phyloP scores from a whole-genome alignment of 495 filamentous ascomycete genomes.

The Parathielavia hyrcaniae region DNA sequence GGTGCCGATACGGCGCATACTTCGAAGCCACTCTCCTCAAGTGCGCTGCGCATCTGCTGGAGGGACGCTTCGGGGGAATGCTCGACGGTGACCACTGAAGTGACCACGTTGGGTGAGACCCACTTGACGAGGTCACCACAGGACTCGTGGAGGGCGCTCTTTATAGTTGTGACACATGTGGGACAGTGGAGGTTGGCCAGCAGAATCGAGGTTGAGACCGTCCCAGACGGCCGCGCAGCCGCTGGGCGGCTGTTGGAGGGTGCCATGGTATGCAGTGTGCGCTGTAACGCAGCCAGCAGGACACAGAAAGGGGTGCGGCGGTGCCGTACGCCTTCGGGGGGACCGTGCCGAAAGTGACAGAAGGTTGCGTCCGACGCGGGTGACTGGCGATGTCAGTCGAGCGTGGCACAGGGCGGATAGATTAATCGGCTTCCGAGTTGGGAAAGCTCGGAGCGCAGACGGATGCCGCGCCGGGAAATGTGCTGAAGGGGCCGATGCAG shows the following conservation, averaged over 20 bases:
- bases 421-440: slow-evolving; percentile 24
- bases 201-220: slow-evolving; percentile 44
- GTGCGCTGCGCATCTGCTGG: slow-evolving; percentile 34
- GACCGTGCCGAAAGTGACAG: background rate
- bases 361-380: slow-evolving; percentile 1
- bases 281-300: background rate
- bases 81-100: slow-evolving; percentile 47
- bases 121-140: slow-evolving; percentile 39
- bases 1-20: slow-evolving; percentile 40
- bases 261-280: slow-evolving; percentile 20
- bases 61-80: slow-evolving; percentile 28
- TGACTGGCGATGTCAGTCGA: slow-evolving; percentile 15
- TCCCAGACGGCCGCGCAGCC: slow-evolving; percentile 15
- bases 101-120: slow-evolving; percentile 53
- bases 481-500: slow-evolving; percentile 27
- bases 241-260: slow-evolving; percentile 16
- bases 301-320: background rate
- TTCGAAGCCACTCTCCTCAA: slow-evolving; percentile 45
- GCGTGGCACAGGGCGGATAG: slow-evolving; percentile 14
- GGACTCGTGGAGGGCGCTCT: slow-evolving; percentile 38
- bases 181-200: slow-evolving; percentile 58
- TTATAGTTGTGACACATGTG: slow-evolving; percentile 53
- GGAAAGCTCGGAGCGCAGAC: slow-evolving; percentile 27
- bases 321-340: slow-evolving; percentile 1
- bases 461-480: slow-evolving; percentile 21